Evolutionary conservation across 2,329 filamentous ascomycete genomes (phyloP).

Genomic region (Sporothrix euskadiensis): DNA sequence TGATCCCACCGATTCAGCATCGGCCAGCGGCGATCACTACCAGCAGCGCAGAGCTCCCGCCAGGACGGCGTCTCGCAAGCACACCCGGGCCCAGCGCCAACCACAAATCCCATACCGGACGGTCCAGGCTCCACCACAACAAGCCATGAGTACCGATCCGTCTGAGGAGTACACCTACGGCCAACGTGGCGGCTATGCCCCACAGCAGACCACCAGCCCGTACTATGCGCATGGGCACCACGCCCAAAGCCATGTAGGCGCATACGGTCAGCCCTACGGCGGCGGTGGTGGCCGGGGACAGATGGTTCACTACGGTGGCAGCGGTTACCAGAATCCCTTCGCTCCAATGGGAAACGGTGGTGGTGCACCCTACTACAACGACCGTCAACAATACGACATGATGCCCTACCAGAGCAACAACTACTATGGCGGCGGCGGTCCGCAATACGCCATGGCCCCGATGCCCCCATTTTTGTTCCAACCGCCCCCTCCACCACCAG

Average conservation of each 20-base stretch:
- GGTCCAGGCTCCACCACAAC: constrained; percentile 42
- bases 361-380: constrained; percentile 47
- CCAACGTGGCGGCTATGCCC: constrained; percentile 40
- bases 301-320: constrained; percentile 49
- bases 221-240: constrained; percentile 43
- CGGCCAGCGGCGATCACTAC: constrained; percentile 44
- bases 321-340: constrained; percentile 47
- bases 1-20: constrained; percentile 62
- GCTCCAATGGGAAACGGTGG: constrained; percentile 44
- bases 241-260: constrained; percentile 49
- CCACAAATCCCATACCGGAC: constrained; percentile 35
- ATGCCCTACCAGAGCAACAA: constrained; percentile 48
- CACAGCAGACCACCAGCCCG: constrained; percentile 34
- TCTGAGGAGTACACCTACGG: constrained; percentile 59
- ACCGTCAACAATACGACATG: constrained; percentile 50
- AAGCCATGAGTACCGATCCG: constrained; percentile 63
- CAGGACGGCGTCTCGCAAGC: constrained; percentile 44
- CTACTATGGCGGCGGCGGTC: constrained; percentile 39
- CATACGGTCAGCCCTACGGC: constrained; percentile 44
- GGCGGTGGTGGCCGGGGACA: constrained; percentile 38
- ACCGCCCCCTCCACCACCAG: constrained; percentile 45
- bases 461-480: constrained; percentile 46
- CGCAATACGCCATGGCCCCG: constrained; percentile 38
- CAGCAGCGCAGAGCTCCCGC: constrained; percentile 41
- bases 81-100: constrained; percentile 43